Base-by-base conservation (phyloP, 495 filamentous ascomycete genomes). In the Lindgomyces ingoldianus region DNA sequence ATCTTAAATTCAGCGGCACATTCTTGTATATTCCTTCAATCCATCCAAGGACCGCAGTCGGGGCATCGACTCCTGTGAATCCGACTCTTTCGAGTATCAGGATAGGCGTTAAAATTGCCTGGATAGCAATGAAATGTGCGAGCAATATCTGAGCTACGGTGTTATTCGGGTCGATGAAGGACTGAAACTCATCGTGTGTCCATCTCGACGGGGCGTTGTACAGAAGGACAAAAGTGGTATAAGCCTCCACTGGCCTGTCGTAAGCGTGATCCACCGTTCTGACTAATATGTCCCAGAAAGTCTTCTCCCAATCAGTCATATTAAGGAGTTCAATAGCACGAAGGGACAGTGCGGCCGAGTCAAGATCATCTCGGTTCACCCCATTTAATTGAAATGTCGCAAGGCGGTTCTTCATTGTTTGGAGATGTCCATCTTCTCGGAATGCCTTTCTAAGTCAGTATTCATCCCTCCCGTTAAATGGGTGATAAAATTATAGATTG, bases 41-140 rank as follows among this genome's bases (percentile, higher is more conserved):
- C 68, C 68, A 71, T 4, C 57, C 50, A 16, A 71, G 30, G 6
- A 60, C 21, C 0, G 68, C 55, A 11, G 68, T 64, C 36, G 68
- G 68, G 1, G 68, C 68, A 29, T 71, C 51, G 11, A 71, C 50
- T 3, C 68, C 68, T 61, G 64, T 54, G 36, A 71, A 71, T 8
- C 68, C 65, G 18, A 65, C 58, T 44, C 68, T 44, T 45, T 71
- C 68, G n/a, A 67, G 55, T 3, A 56, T 52, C 41, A 71, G 30
- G 14, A 71, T 71, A 1, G 77, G 78, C 3, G 76, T 77, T 80
- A 87, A 81, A 70, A 86, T 79, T 53, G 81, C 75, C 71, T 84
- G 81, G 18, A 86, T 53, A 8, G 82, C 77, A 42, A 87, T 79
- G 74, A 83, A 87, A 74, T 87, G 85, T 36, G 83, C 64, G 14